A percentile compares a stretch with the other conserved stretches of the same genome.
phyloP scores from a whole-genome alignment of 2,329 filamentous ascomycete species.

The Clarireedia hainanense region DNA sequence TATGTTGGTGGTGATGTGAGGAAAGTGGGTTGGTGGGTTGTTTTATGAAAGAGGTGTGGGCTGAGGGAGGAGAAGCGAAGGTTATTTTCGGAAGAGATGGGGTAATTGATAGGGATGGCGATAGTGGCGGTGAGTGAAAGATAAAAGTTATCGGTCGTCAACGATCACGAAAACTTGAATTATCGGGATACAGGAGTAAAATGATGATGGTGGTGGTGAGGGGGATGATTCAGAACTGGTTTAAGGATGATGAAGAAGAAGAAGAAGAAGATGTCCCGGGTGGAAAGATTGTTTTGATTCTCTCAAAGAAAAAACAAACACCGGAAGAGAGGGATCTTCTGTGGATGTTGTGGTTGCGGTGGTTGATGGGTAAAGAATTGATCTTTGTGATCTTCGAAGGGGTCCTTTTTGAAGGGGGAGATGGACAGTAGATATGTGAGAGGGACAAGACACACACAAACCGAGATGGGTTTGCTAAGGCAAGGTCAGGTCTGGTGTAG shows the following conservation, averaged over 20 bases:
- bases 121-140: slow-evolving; percentile 13
- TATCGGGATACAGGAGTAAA: slow-evolving; percentile 15
- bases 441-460: slow-evolving; percentile 8
- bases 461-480: neutral
- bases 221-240: too few species aligned
- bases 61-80: slow-evolving; percentile 18
- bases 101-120: slow-evolving; percentile 14
- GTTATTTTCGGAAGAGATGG: slow-evolving; percentile 11
- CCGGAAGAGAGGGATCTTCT: neutral
- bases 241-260: neutral
- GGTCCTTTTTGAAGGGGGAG: neutral
- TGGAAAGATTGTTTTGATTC: neutral
- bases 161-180: slow-evolving; percentile 10
- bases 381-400: neutral
- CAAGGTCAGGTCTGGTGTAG: neutral
- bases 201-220: neutral
- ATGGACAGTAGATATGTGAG: slow-evolving; percentile 10
- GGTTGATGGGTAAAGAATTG: neutral
- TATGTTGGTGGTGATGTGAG: neutral
- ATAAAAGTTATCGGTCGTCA: slow-evolving; percentile 14
- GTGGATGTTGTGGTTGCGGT: neutral
- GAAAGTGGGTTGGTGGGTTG: slow-evolving; percentile 6
- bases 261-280: neutral
- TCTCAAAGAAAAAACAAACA: neutral
- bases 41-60: slow-evolving; percentile 4